Percentiles rank a stretch among this genome's conserved stretches.
Evolutionary conservation across 768 basidiomycete genomes (phyloP).

Genomic region (Russula brevipes): DNA sequence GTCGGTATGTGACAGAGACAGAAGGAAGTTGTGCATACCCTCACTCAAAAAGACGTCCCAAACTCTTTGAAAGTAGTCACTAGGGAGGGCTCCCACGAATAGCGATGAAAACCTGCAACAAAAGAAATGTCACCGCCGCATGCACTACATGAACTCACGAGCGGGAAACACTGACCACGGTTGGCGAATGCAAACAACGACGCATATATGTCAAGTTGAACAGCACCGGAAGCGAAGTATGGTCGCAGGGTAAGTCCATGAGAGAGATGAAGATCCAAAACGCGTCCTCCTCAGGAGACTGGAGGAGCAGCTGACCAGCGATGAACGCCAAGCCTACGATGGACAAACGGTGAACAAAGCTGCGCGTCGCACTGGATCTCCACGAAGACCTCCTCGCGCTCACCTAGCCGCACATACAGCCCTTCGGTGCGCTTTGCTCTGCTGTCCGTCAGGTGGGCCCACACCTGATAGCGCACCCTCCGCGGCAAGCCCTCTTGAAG

Average conservation of each 20-base stretch:
- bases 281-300: slow-evolving; percentile 81
- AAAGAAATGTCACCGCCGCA: neutral
- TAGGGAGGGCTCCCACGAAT: slow-evolving; percentile 63
- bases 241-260: slow-evolving; percentile 77
- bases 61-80: slow-evolving; percentile 60
- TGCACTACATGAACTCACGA: neutral
- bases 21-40: slow-evolving; percentile 43
- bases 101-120: slow-evolving; percentile 61
- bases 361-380: slow-evolving; percentile 59
- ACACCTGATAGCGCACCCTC: slow-evolving; percentile 78
- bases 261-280: slow-evolving; percentile 88
- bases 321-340: slow-evolving; percentile 59
- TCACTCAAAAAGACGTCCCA: slow-evolving; percentile 85
- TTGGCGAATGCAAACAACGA: slow-evolving; percentile 59
- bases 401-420: slow-evolving; percentile 59
- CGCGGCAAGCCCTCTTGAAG: slow-evolving; percentile 74
- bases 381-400: slow-evolving; percentile 47
- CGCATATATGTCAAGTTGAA: slow-evolving; percentile 73
- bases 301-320: slow-evolving; percentile 63
- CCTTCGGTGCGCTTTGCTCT: slow-evolving; percentile 64
- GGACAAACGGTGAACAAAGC: slow-evolving; percentile 39
- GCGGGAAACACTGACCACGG: slow-evolving; percentile 48
- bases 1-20: neutral
- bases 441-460: slow-evolving; percentile 75
- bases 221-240: slow-evolving; percentile 58